A percentile compares a stretch with the other conserved stretches of the same genome.
phyloP scores from a whole-genome alignment of 2,329 filamentous ascomycete species.

The Teratosphaeria pseudoeucalypti region DNA sequence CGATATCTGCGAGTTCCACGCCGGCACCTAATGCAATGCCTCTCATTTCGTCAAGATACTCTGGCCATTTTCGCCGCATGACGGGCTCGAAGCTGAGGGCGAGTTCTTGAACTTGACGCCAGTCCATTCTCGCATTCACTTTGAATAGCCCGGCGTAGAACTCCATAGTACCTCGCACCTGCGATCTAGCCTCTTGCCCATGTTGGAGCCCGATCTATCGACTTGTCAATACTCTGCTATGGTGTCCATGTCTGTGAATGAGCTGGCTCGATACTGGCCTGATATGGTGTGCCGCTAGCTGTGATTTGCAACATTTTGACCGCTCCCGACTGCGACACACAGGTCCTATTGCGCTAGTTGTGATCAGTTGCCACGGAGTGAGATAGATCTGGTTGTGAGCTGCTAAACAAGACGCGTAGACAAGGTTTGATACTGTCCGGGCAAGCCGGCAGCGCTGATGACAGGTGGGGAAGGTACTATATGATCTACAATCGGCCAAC shows the following conservation, averaged over 20 bases:
- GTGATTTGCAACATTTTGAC: constrained; percentile 30
- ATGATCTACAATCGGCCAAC: neutral
- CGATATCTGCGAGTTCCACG: constrained; percentile 39
- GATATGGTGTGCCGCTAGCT: constrained; percentile 34
- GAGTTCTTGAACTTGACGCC: constrained; percentile 35
- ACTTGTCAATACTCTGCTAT: neutral
- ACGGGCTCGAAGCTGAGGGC: constrained; percentile 39
- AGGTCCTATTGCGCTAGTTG: neutral
- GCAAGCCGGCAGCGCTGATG: neutral
- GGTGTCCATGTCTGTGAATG: neutral
- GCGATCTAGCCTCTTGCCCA: constrained; percentile 29
- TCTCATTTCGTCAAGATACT: constrained; percentile 35
- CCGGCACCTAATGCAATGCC: constrained; percentile 41
- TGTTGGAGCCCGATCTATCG: constrained; percentile 40
- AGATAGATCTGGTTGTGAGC: neutral
- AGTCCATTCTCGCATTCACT: constrained; percentile 36
- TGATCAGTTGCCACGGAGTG: neutral
- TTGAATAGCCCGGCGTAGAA: constrained; percentile 41
- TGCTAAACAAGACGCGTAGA: neutral
- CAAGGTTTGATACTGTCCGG: neutral
- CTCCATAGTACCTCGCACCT: constrained; percentile 34
- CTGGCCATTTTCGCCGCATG: constrained; percentile 34
- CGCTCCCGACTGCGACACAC: neutral
- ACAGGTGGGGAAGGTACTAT: neutral
- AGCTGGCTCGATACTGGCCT: constrained; percentile 20